phyloP scores from a whole-genome alignment of 2,329 filamentous ascomycete species.

The Aspergillus piperis region DNA sequence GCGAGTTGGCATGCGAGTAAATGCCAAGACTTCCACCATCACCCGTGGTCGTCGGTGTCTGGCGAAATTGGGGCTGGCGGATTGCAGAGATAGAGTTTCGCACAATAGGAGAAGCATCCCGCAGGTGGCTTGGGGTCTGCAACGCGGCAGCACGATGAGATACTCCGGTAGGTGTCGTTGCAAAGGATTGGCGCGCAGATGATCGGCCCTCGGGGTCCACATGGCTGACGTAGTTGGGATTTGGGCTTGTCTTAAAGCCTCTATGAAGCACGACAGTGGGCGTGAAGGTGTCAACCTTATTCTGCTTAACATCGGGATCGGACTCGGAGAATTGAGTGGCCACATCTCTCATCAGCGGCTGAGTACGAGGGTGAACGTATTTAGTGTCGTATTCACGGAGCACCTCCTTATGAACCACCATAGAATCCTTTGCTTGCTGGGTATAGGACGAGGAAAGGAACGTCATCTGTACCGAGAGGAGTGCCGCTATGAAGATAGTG shows the following conservation, averaged over 20 bases:
- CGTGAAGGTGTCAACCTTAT: conserved; percentile 63
- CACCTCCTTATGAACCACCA: conserved; percentile 86
- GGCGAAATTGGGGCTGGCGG: conserved; percentile 57
- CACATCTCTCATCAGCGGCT: conserved; percentile 75
- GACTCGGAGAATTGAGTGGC: conserved; percentile 71
- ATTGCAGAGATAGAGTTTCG: conserved; percentile 48
- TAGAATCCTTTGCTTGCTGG: conserved; percentile 81
- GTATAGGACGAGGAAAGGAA: conserved; percentile 72
- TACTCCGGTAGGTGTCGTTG: conserved; percentile 46
- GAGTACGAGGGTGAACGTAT: conserved; percentile 87
- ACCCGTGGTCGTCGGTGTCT: conserved; percentile 45
- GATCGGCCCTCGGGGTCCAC: conserved; percentile 65
- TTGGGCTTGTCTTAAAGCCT: conserved; percentile 78
- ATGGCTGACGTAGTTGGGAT: conserved; percentile 74
- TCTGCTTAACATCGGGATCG: conserved; percentile 46
- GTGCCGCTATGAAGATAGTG: conserved; percentile 70
- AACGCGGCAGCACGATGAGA: conserved; percentile 33
- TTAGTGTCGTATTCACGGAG: conserved; percentile 95
- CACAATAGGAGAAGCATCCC: conserved; percentile 51
- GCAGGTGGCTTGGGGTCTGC: conserved; percentile 47
- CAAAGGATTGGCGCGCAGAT: conserved; percentile 42
- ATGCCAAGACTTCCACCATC: conserved; percentile 80
- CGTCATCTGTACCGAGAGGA: conserved; percentile 76
- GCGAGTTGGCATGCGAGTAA: conserved; percentile 77
- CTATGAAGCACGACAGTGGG: conserved; percentile 68